A percentile compares a stretch with the other conserved stretches of the same genome.
These are phyloP conservation scores for Herpetospermum pedunculosum DNA, from an alignment of 306 rosid species.

Conservation along the genomic window DNA sequence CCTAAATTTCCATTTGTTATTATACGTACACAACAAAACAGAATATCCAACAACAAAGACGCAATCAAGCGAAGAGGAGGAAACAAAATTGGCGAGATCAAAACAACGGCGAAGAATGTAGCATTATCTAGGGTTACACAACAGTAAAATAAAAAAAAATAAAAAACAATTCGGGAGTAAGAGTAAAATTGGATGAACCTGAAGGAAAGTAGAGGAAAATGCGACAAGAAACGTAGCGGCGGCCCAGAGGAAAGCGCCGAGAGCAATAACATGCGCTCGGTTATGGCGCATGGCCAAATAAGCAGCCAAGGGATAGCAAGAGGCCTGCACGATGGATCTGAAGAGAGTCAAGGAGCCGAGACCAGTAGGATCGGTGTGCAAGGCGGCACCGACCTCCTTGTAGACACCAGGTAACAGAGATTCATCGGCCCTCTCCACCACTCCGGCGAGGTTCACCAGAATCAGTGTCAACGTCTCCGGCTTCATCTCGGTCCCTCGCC, in stretches of 20 bases:
- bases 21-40: background rate
- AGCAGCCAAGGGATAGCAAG: conserved; percentile 77
- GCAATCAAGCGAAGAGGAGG: background rate
- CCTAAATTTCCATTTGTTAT: background rate
- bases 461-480: conserved; percentile 51
- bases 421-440: conserved; percentile 93
- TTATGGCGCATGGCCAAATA: conserved; percentile 62
- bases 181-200: conserved; percentile 25
- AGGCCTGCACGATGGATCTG: conserved; percentile 65
- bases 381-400: conserved; percentile 78
- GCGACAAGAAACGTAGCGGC: conserved; percentile 87
- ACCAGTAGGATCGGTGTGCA: conserved; percentile 84
- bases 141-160: background rate
- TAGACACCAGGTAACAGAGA: conserved; percentile 72
- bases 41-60: background rate
- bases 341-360: conserved; percentile 72
- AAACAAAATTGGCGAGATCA: background rate
- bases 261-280: conserved; percentile 76
- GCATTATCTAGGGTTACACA: background rate
- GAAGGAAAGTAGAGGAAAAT: conserved; percentile 67
- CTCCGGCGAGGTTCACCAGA: conserved; percentile 76
- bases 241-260: conserved; percentile 90
- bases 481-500: conserved; percentile 28
- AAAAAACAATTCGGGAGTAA: background rate
- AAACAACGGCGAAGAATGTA: background rate